A percentile compares a stretch with the other conserved stretches of the same genome.
These are phyloP conservation scores for Cryptococcus sp. DNA, from an alignment of 1,284 basidiomycete species.

Conservation along the genomic window DNA sequence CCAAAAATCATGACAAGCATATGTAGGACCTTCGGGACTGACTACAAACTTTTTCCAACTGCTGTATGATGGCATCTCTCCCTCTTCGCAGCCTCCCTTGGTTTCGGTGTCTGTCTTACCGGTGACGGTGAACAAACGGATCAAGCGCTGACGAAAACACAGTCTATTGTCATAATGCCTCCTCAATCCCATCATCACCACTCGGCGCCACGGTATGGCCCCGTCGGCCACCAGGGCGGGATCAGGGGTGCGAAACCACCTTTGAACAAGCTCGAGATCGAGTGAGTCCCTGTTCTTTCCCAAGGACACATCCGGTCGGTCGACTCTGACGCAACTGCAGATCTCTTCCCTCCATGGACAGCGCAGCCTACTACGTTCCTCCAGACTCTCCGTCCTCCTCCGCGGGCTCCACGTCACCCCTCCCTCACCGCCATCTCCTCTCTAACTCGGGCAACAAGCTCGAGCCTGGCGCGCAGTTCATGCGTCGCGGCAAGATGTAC, in stretches of 20 bases:
- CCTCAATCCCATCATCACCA: constrained; percentile 12
- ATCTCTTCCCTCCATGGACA: constrained; percentile 40
- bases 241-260: constrained; percentile 5
- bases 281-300: constrained; percentile 25
- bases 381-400: constrained; percentile 31
- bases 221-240: neutral
- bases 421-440: constrained; percentile 15
- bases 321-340: constrained; percentile 6
- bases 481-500: constrained; percentile 47
- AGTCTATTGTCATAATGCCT: constrained; percentile 14
- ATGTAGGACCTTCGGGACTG: constrained; percentile 48
- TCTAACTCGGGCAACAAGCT: constrained; percentile 48
- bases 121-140: neutral
- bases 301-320: too few relatives aligned
- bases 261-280: constrained; percentile 30
- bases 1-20: constrained; percentile 48
- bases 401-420: constrained; percentile 19
- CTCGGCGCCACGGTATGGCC: neutral
- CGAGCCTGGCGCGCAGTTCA: constrained; percentile 36
- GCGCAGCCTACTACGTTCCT: constrained; percentile 35
- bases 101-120: neutral
- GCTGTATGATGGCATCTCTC: constrained; percentile 34
- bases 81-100: neutral
- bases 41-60: constrained; percentile 36
- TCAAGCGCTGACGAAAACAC: neutral